These are phyloP conservation scores for Teunomyces kruisii DNA, from an alignment of 805 yeast genomes.

Conservation along the genomic window DNA sequence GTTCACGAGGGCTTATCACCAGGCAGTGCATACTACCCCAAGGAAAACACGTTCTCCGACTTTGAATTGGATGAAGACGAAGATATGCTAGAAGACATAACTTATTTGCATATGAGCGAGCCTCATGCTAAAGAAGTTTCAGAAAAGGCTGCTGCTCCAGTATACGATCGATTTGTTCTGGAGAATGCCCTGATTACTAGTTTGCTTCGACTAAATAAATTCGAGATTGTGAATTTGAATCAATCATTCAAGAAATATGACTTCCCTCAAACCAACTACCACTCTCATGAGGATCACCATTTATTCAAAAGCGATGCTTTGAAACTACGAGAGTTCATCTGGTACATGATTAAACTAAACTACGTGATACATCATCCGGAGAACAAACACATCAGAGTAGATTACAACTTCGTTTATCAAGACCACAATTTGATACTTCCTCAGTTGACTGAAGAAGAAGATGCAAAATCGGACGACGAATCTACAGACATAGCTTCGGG, in stretches of 20 bases:
- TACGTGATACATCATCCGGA: slow-evolving; percentile 12
- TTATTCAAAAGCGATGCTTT: slow-evolving; percentile 19
- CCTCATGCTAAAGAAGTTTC: slow-evolving; percentile 1
- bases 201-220: slow-evolving; percentile 15
- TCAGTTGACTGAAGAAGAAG: background rate
- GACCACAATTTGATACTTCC: slow-evolving; percentile 7
- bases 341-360: slow-evolving; percentile 29
- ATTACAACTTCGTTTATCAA: slow-evolving; percentile 11
- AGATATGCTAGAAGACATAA: slow-evolving; percentile 8
- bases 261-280: slow-evolving; percentile 13
- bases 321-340: slow-evolving; percentile 28
- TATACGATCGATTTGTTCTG: background rate
- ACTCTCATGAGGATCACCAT: background rate
- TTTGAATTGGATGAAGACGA: slow-evolving; percentile 2
- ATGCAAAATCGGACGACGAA: background rate
- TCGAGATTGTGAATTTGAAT: slow-evolving; percentile 25
- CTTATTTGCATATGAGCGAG: slow-evolving; percentile 7
- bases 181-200: slow-evolving; percentile 1
- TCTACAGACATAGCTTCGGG: background rate
- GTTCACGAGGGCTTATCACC: background rate
- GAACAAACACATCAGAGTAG: slow-evolving; percentile 10
- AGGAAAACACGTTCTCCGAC: background rate
- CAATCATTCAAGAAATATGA: slow-evolving; percentile 22
- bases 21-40: background rate
- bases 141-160: background rate